A percentile compares a stretch with the other conserved stretches of the same genome.
These are phyloP conservation scores for Petasospora rhodanensis DNA, from an alignment of 1,139 yeast species.

Conservation along the genomic window DNA sequence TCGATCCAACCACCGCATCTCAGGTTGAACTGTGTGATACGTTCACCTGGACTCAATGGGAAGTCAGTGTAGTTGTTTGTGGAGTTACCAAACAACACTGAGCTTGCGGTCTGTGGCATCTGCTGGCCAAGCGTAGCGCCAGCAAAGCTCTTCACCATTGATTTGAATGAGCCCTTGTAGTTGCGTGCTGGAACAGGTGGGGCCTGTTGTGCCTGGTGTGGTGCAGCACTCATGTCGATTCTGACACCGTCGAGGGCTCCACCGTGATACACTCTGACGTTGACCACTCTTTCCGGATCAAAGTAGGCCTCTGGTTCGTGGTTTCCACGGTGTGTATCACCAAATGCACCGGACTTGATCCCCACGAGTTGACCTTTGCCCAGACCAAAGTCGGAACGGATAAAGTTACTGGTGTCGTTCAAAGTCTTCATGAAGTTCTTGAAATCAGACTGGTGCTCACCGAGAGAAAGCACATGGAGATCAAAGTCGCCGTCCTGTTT, in stretches of 20 bases:
- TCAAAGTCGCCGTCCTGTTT: constrained; percentile 38
- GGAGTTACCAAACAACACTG: constrained; percentile 56
- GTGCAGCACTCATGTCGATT: constrained; percentile 18
- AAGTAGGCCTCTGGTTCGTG: constrained; percentile 22
- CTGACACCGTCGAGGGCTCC: constrained; percentile 74
- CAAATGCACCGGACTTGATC: constrained; percentile 43
- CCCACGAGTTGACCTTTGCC: constrained; percentile 38
- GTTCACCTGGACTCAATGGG: constrained; percentile 51
- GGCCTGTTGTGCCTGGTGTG: neutral
- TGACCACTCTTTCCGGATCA: constrained; percentile 32
- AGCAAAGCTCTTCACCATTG: constrained; percentile 20
- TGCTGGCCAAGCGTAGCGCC: constrained; percentile 2
- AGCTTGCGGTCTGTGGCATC: constrained; percentile 4
- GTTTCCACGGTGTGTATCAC: constrained; percentile 29
- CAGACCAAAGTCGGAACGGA: constrained; percentile 36
- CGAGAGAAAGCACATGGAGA: constrained; percentile 46
- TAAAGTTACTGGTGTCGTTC: constrained; percentile 10
- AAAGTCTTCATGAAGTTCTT: constrained; percentile 25
- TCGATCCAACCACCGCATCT: constrained; percentile 89
- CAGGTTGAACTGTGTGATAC: constrained; percentile 53
- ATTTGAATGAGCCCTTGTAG: constrained; percentile 35
- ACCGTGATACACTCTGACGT: constrained; percentile 65
- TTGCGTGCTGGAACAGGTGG: constrained; percentile 43
- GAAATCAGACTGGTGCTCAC: constrained; percentile 34
- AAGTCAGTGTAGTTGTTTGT: constrained; percentile 58